These are phyloP conservation scores for Candida ovalis DNA, from an alignment of 805 yeast genomes.

Conservation along the genomic window DNA sequence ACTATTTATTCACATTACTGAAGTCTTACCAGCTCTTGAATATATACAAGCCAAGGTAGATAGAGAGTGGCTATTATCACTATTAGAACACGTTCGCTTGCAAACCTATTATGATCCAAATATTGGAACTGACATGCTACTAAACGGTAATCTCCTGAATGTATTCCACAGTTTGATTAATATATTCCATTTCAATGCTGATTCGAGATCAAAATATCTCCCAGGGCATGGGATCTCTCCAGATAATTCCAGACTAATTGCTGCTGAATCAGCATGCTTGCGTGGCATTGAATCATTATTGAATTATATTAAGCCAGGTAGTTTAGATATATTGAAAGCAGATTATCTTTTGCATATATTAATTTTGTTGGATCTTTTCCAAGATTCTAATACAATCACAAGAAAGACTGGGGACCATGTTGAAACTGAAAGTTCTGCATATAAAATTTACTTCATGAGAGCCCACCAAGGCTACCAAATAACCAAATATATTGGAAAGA, in stretches of 20 bases:
- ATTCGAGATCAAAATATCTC: constrained; percentile 9
- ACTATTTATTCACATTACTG: constrained; percentile 51
- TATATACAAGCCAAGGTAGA: constrained; percentile 43
- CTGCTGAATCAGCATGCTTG: constrained; percentile 12
- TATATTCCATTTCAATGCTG: constrained; percentile 6
- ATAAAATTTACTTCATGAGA: constrained; percentile 44
- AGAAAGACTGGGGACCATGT: constrained; percentile 71
- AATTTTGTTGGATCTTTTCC: constrained; percentile 49
- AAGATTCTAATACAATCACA: constrained; percentile 51
- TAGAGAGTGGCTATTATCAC: constrained; percentile 43
- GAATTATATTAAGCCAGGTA: constrained; percentile 25
- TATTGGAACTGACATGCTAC: constrained; percentile 37
- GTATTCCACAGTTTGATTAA: constrained; percentile 36
- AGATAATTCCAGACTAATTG: constrained; percentile 10
- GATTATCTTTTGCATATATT: constrained; percentile 36
- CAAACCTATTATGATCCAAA: constrained; percentile 32
- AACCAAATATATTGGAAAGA: constrained; percentile 22
- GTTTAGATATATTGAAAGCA: constrained; percentile 16
- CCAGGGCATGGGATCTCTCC: constrained; percentile 8
- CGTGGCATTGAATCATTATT: constrained; percentile 22
- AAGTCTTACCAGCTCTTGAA: constrained; percentile 49
- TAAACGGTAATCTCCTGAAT: constrained; percentile 36
- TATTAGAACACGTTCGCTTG: constrained; percentile 28
- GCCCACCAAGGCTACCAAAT: constrained; percentile 22
- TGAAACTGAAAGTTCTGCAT: constrained; percentile 50